These are phyloP conservation scores for Ustilago vetiveriae DNA, from an alignment of 1,284 basidiomycete species.

Conservation along the genomic window DNA sequence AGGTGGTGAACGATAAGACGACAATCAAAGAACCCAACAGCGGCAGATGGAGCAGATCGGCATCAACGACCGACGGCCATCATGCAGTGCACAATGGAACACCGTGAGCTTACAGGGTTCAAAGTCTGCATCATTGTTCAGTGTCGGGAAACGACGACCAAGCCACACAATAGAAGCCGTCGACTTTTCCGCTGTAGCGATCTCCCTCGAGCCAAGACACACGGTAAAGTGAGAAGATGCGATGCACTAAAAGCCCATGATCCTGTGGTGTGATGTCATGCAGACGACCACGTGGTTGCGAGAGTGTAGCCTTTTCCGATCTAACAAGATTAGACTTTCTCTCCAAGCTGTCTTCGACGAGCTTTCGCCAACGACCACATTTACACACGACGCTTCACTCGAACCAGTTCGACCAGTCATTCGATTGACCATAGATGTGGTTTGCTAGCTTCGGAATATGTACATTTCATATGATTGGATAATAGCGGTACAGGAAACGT, in stretches of 20 bases:
- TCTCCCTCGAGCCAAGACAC: not conserved
- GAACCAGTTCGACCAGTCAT: not conserved
- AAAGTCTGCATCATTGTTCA: not conserved
- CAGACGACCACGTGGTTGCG: constrained; percentile 1
- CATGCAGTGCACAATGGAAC: no score
- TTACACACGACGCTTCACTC: no score
- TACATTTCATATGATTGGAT: not conserved
- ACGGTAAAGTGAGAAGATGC: not conserved
- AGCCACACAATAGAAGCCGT: not conserved
- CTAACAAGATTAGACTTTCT: no score
- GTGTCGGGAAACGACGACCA: not conserved
- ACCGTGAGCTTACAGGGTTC: no score
- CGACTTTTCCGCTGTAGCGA: not conserved
- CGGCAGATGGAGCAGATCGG: no score
- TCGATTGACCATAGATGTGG: no score
- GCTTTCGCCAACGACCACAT: not conserved
- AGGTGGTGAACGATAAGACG: no score
- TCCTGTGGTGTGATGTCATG: constrained; percentile 19
- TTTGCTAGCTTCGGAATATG: not conserved
- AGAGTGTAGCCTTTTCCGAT: no score
- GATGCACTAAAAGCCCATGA: no score
- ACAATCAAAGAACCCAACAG: no score
- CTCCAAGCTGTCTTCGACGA: not conserved
- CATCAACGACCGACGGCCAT: no score
- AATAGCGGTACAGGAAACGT: no score